phyloP scores from a whole-genome alignment of 2,329 filamentous ascomycete genomes.

The Keithomyces neogunnii region DNA sequence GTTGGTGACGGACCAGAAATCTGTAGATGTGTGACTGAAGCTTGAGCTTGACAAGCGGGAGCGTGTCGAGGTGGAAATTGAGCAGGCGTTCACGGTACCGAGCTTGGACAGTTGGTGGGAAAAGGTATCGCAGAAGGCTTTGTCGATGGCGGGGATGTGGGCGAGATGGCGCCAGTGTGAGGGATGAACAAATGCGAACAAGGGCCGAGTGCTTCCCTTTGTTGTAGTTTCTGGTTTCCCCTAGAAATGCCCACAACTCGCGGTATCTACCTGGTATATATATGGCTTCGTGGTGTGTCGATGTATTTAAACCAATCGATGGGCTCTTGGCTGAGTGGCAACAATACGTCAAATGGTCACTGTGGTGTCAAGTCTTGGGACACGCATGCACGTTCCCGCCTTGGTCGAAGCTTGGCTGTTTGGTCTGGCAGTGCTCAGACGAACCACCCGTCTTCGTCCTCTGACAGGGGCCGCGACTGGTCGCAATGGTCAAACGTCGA shows the following conservation, averaged over 20 bases:
- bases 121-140: slow-evolving; percentile 56
- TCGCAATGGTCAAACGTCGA: background rate
- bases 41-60: slow-evolving; percentile 62
- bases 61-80: slow-evolving; percentile 63
- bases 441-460: slow-evolving; percentile 19
- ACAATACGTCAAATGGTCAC: background rate
- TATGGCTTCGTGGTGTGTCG: background rate
- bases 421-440: slow-evolving; percentile 7
- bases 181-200: background rate
- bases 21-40: slow-evolving; percentile 71
- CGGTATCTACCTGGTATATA: background rate
- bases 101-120: slow-evolving; percentile 54
- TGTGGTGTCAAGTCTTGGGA: background rate
- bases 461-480: slow-evolving; percentile 16
- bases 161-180: slow-evolving; percentile 36
- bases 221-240: background rate
- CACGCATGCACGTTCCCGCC: slow-evolving; percentile 3
- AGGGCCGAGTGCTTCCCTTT: background rate
- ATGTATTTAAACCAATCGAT: background rate
- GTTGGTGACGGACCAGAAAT: slow-evolving; percentile 60
- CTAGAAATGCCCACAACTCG: background rate
- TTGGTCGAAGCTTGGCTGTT: background rate
- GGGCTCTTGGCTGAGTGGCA: background rate
- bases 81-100: slow-evolving; percentile 59
- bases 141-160: slow-evolving; percentile 33